These are phyloP conservation scores for Polysphondylium violaceum DNA, from an alignment of 78 protist species.

Conservation along the genomic window DNA sequence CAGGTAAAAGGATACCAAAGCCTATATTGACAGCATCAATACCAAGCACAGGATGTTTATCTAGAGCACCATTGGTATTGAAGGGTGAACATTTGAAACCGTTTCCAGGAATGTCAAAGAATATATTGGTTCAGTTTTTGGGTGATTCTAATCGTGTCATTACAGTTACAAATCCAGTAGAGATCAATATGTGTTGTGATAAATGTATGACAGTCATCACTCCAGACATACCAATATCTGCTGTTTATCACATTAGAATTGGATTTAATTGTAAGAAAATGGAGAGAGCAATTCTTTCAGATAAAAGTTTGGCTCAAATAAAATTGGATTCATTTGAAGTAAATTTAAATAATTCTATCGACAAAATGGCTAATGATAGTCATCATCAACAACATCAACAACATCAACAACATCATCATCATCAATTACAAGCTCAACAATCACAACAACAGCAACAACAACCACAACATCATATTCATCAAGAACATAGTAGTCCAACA, in stretches of 20 bases:
- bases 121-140: constrained; percentile 26
- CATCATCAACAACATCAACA: neutral
- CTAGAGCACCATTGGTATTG: constrained; percentile 42
- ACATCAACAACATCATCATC: neutral
- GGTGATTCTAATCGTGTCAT: neutral
- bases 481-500: too few relatives aligned
- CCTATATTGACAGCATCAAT: constrained; percentile 34
- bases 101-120: constrained; percentile 47
- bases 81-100: constrained; percentile 63
- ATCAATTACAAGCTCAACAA: constrained; percentile 10
- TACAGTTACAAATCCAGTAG: constrained; percentile 37
- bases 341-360: neutral
- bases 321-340: constrained; percentile 19
- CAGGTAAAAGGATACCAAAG: constrained; percentile 52
- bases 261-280: constrained; percentile 59
- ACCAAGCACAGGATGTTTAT: constrained; percentile 5
- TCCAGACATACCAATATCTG: constrained; percentile 27
- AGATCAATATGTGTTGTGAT: constrained; percentile 69
- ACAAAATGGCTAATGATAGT: neutral
- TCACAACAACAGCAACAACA: constrained; percentile 12
- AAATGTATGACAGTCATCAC: constrained; percentile 35
- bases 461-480: neutral
- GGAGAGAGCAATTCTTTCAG: constrained; percentile 19
- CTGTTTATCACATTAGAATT: constrained; percentile 36
- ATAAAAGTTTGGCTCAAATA: constrained; percentile 2